Base-by-base conservation (phyloP, 768 basidiomycete genomes). In the Leccinum longicurvipes region DNA sequence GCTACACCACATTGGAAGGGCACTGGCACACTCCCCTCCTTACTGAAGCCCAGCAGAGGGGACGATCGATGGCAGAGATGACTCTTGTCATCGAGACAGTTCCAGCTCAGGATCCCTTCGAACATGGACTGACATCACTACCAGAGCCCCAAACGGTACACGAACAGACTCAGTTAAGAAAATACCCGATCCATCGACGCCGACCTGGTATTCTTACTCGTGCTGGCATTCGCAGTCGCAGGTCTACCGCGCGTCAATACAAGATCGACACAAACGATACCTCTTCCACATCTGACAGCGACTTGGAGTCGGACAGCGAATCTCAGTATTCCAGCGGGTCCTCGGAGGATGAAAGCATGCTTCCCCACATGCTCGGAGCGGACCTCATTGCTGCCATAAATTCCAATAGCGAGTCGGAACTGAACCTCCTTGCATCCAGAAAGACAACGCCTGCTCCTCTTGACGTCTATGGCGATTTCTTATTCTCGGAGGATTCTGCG, bases 321-420 rank as follows among this genome's bases (percentile, higher is more conserved):
- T 67, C 67, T 17, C 58, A 56, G 24, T 46, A 27, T 29, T 69
- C 67, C 19, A 57, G 59, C 23, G 63, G 49, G 19, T 62, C 67
- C 32, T 67, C 62, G 10, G 50, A 44, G 6, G 59, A 64, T 31
- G 63, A 58, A 53, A 49, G 21, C 28, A 58, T 67, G 47, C 59
- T 67, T 15, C 66, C 66, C 42, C 60, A 56, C 23, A 67, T 67
- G 15, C 66, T 67, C 2, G 66, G 67, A 19, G 47, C 65, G 14
- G 67, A 67, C 34, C 67, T 67, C 29, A 62, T 67, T 12, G 66
- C 67, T 6, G 66, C 66, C 4, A 60, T 67, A 29, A 63, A 67
- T 36, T 60, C 67, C 32, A 67, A 67, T 23, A 67, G 62, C 57
- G 66, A 67, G 39, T 59, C 63, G 1, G 67, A 27, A 12, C 31